These are phyloP conservation scores for Trichoderma sp. DNA, from an alignment of 2,329 filamentous ascomycete genomes.

Conservation along the genomic window DNA sequence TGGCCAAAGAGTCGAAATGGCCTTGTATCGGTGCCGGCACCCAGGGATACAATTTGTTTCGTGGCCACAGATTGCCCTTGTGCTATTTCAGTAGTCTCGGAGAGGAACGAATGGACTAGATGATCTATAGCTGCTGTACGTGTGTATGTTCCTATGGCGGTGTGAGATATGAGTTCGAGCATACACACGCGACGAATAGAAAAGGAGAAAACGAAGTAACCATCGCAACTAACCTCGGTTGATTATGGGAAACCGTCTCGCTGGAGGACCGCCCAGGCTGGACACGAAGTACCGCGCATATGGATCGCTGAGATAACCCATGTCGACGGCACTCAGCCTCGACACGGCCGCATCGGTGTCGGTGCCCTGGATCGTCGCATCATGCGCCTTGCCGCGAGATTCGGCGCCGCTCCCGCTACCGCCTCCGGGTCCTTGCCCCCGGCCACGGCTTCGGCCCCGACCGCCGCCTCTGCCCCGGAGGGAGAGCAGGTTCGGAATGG, in stretches of 20 bases:
- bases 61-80: slow-evolving; percentile 27
- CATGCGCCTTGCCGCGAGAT: slow-evolving; percentile 53
- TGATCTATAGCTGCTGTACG: slow-evolving; percentile 81
- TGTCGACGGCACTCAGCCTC: slow-evolving; percentile 81
- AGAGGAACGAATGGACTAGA: slow-evolving; percentile 74
- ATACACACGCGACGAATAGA: not conserved
- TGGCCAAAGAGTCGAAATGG: slow-evolving; percentile 72
- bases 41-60: slow-evolving; percentile 86
- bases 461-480: slow-evolving; percentile 47
- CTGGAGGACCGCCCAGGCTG: slow-evolving; percentile 48
- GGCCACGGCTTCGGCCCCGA: slow-evolving; percentile 50
- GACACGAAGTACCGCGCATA: slow-evolving; percentile 75
- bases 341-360: slow-evolving; percentile 91
- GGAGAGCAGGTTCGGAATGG: slow-evolving; percentile 78
- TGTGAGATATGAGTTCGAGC: not conserved
- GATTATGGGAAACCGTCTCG: slow-evolving; percentile 83
- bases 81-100: slow-evolving; percentile 31
- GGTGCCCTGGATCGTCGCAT: slow-evolving; percentile 81
- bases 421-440: slow-evolving; percentile 41
- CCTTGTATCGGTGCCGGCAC: slow-evolving; percentile 91
- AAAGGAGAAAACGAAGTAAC: not conserved
- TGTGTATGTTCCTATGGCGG: slow-evolving; percentile 77
- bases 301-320: slow-evolving; percentile 82
- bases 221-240: slow-evolving; percentile 72
- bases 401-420: slow-evolving; percentile 35